Evolutionary conservation across 2,329 filamentous ascomycete genomes (phyloP).

Genomic region (Lachnum nothofagi): DNA sequence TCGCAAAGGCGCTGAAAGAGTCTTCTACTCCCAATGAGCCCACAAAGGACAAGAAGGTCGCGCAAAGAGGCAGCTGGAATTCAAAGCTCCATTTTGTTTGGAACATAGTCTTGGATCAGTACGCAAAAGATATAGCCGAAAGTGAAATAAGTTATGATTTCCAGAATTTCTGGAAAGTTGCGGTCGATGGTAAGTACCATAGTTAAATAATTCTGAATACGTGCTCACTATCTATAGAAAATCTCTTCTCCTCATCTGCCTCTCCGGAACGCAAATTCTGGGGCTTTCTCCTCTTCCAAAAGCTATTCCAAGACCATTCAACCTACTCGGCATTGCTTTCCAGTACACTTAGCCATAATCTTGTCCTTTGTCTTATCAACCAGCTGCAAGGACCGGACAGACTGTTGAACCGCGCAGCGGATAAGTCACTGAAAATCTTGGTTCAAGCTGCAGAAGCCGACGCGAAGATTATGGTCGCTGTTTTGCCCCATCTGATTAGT

Average conservation of each 20-base stretch:
- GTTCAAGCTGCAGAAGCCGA: constrained; percentile 59
- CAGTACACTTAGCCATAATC: constrained; percentile 73
- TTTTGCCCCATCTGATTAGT: constrained; percentile 65
- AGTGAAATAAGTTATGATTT: constrained; percentile 44
- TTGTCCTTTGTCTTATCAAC: constrained; percentile 77
- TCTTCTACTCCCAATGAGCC: constrained; percentile 49
- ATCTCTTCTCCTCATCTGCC: constrained; percentile 73
- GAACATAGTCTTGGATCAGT: constrained; percentile 66
- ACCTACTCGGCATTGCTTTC: constrained; percentile 46
- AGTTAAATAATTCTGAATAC: not conserved
- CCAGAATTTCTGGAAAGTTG: constrained; percentile 75
- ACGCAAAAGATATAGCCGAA: constrained; percentile 35
- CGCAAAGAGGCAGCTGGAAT: constrained; percentile 65
- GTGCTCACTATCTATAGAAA: constrained; percentile 48
- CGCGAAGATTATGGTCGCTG: constrained; percentile 52
- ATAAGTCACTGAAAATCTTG: constrained; percentile 68
- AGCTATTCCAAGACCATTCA: constrained; percentile 56
- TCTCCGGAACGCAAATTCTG: constrained; percentile 88
- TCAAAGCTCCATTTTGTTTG: constrained; percentile 83
- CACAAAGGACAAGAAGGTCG: constrained; percentile 15
- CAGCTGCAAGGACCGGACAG: constrained; percentile 73
- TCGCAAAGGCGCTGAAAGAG: constrained; percentile 77
- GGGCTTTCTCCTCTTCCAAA: constrained; percentile 82
- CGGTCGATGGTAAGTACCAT: constrained; percentile 67
- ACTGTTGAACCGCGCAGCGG: constrained; percentile 73